Percentiles rank a stretch among this genome's conserved stretches.
Conservation (phyloP, 257 asterid genomes). For the Craterostigma plantagineum region DNA sequence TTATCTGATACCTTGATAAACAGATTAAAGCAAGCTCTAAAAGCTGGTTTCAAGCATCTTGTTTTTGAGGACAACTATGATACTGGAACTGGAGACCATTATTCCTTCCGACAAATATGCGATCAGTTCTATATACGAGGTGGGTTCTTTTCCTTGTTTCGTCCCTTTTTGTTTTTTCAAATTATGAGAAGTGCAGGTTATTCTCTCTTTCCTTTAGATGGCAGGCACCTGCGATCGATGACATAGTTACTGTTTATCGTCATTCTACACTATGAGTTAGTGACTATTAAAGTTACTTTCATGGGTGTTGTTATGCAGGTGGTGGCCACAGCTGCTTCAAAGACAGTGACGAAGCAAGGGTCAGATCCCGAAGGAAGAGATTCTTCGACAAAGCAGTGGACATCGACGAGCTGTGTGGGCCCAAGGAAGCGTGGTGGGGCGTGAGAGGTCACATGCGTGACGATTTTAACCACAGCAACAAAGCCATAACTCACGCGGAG, state of each 20-base stretch:
- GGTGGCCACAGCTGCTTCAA: conserved; percentile 96
- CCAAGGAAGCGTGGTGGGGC: conserved; percentile 99
- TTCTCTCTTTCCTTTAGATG: neutral
- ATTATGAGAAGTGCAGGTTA: no score
- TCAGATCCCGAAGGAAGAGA: conserved; percentile 53
- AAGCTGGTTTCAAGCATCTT: conserved; percentile 95
- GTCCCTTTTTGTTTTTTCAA: conserved; percentile 3
- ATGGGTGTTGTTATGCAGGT: conserved; percentile 21
- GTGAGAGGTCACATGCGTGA: conserved; percentile 86
- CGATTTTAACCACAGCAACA: conserved; percentile 79
- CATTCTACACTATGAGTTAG: neutral
- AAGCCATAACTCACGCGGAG: conserved; percentile 35
- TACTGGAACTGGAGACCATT: conserved; percentile 98
- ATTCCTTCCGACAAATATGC: conserved; percentile 89
- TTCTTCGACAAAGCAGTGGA: conserved; percentile 93
- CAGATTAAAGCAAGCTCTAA: conserved; percentile 91
- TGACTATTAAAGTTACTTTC: no score
- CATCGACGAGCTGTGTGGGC: conserved; percentile 71
- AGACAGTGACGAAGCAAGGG: conserved; percentile 88
- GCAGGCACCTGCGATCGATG: no score
- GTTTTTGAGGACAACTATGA: conserved; percentile 97
- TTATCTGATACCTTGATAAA: conserved; percentile 6
- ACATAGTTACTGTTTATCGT: neutral
- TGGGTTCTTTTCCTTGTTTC: conserved; percentile 6
- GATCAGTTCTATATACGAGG: conserved; percentile 88